These are phyloP conservation scores for Curvularia sp. DNA, from an alignment of 2,329 filamentous ascomycete species.

Conservation along the genomic window DNA sequence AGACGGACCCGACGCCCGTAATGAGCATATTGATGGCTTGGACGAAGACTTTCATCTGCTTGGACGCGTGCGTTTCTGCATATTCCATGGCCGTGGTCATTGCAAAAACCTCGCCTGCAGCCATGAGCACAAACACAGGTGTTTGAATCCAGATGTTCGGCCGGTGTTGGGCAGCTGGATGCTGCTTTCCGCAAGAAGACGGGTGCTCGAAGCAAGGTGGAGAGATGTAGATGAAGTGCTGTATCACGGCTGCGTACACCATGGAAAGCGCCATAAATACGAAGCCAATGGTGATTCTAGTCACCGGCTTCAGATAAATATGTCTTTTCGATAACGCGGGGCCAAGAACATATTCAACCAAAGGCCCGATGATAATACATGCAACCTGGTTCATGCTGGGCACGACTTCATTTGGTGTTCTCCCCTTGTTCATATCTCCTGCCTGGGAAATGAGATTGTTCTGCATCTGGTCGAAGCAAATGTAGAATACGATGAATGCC, in stretches of 20 bases:
- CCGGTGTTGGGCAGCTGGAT: slow-evolving; percentile 32
- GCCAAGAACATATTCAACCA: slow-evolving; percentile 40
- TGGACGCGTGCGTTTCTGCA: slow-evolving; percentile 53
- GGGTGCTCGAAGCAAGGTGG: slow-evolving; percentile 46
- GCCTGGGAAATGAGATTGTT: slow-evolving; percentile 51
- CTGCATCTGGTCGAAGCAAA: slow-evolving; percentile 51
- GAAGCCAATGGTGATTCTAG: slow-evolving; percentile 44
- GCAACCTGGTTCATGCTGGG: slow-evolving; percentile 42
- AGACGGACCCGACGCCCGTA: slow-evolving; percentile 40
- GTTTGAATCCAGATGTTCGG: slow-evolving; percentile 53
- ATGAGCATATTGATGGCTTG: slow-evolving; percentile 47
- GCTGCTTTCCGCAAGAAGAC: slow-evolving; percentile 37
- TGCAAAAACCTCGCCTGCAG: slow-evolving; percentile 54
- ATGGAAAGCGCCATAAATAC: slow-evolving; percentile 39
- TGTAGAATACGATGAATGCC: slow-evolving; percentile 46
- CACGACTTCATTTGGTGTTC: slow-evolving; percentile 48
- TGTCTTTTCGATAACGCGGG: slow-evolving; percentile 37
- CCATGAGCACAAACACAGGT: slow-evolving; percentile 51
- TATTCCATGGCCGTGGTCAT: slow-evolving; percentile 54
- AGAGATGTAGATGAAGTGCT: slow-evolving; percentile 43
- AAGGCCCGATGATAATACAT: slow-evolving; percentile 44
- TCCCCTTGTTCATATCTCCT: slow-evolving; percentile 43
- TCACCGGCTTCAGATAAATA: slow-evolving; percentile 40
- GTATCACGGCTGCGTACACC: slow-evolving; percentile 41
- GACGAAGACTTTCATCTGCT: slow-evolving; percentile 51